Conservation (phyloP, 2,329 filamentous ascomycete genomes). For the Sodiomyces alkalinus region DNA sequence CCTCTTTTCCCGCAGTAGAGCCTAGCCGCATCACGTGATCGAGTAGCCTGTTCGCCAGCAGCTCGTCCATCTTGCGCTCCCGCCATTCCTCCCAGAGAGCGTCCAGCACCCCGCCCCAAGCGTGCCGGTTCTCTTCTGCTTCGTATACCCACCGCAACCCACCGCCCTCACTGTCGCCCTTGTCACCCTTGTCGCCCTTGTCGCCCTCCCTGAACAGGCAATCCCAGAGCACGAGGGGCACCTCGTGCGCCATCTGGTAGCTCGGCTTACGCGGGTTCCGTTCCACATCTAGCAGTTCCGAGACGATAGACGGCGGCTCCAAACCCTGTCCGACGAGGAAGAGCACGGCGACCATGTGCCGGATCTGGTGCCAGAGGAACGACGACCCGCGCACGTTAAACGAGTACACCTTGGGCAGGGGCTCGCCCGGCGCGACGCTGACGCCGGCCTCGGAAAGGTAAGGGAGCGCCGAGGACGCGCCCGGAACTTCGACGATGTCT, state of each 20-base stretch:
- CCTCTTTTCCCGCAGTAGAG: conserved; percentile 19
- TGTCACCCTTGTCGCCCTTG: conserved; percentile 40
- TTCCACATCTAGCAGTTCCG: conserved; percentile 56
- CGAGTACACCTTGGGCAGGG: conserved; percentile 56
- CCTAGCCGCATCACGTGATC: conserved; percentile 38
- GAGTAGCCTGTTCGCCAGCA: conserved; percentile 61
- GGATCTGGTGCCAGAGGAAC: conserved; percentile 96
- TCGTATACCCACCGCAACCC: conserved; percentile 64
- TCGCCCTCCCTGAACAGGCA: conserved; percentile 52
- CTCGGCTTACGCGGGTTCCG: conserved; percentile 62
- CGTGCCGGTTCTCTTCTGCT: conserved; percentile 55
- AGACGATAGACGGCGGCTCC: conserved; percentile 59
- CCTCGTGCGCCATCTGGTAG: conserved; percentile 84
- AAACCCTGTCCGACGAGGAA: conserved; percentile 85
- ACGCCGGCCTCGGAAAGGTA: conserved; percentile 27
- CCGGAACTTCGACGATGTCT: conserved; percentile 55
- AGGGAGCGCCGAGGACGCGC: conserved; percentile 32
- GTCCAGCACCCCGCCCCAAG: conserved; percentile 51
- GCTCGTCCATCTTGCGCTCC: conserved; percentile 75
- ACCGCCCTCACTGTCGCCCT: too few relatives aligned
- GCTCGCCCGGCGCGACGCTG: conserved; percentile 7
- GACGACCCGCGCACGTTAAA: conserved; percentile 83
- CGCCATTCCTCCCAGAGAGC: conserved; percentile 75
- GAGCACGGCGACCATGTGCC: conserved; percentile 83
- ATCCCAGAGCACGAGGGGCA: conserved; percentile 88